Evolutionary conservation across 768 basidiomycete species (phyloP), one percentile per base, ranked within the genome.

Genomic region (Naganishia friedmannii): DNA sequence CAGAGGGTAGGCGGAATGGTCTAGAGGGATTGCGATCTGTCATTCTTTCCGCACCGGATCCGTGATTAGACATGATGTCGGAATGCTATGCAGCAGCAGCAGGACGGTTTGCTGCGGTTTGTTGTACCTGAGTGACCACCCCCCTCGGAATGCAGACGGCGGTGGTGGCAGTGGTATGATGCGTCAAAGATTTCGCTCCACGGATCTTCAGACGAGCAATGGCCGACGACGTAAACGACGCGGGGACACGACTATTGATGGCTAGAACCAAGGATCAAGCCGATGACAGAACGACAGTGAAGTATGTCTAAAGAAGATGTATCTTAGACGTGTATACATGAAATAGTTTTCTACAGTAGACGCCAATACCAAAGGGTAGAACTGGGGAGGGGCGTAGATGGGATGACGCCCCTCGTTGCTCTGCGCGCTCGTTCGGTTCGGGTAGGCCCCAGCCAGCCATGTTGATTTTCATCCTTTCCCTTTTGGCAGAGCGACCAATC

Each of bases 41-140:
- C 29, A 37, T 23, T 21, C 57, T 32, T 17, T 58, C 57, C 15
- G 29, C 32, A 58, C 57, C 57, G 34, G 57, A 37, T 34, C 37
- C 57, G 21, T 37, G 57, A 58, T 58, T 39, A 3, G 57, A 32
- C 57, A 58, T 58, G 57, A 23, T 58, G 34, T 29, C 19, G 29
- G 9, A 32, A 32, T 17, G 15, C 8, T 3, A 15, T 37, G 6
- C 34, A 32, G 3, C 29, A 12, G 31, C 6, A 19, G 21, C 37
- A 34, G 34, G 57, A 58, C 3, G 12, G 8, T 13, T 9, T 23
- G 1, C 21, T 23, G 3, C 17, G n/a, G 31, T 28, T 21, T 39
- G 34, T 28, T 15, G 34, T 34, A 13, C 57, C 34, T 39, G 6
- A 23, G 13, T 29, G 55, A 21, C 26, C 55, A 58, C 37, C 34